Evolutionary conservation across 129 eudicot genomes (phyloP).

Genomic region (Centrapalus pauciflorus): DNA sequence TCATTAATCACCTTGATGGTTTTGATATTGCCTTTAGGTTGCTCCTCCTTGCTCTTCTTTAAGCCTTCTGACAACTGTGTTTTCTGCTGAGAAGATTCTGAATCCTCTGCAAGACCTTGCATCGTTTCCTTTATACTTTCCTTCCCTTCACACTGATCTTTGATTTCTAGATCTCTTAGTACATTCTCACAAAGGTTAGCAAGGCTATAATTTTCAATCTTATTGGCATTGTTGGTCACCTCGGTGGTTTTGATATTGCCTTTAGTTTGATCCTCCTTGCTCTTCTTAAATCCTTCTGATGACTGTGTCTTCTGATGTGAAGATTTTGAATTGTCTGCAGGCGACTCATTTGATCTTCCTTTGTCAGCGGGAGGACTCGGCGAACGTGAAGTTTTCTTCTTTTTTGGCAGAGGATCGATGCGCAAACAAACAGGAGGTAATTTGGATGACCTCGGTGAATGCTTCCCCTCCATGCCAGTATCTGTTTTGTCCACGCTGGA

Average conservation of each 20-base stretch:
- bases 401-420: slow-evolving; percentile 65
- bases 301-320: slow-evolving; percentile 2
- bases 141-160: no score
- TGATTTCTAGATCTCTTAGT: no score
- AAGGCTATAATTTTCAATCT: not conserved
- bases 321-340: slow-evolving; percentile 8
- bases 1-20: slow-evolving; percentile 20
- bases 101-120: not conserved
- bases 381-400: slow-evolving; percentile 42
- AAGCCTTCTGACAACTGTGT: not conserved
- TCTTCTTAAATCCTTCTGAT: slow-evolving; percentile 10
- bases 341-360: slow-evolving; percentile 12
- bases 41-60: slow-evolving; percentile 21
- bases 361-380: slow-evolving; percentile 68
- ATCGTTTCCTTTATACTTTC: no score
- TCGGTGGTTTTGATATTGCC: slow-evolving; percentile 11
- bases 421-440: slow-evolving; percentile 86
- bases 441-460: slow-evolving; percentile 52
- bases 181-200: slow-evolving; percentile 2
- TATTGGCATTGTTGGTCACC: slow-evolving; percentile 17
- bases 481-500: slow-evolving; percentile 21
- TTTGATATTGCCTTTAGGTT: slow-evolving; percentile 14
- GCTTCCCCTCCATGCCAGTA: not conserved
- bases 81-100: slow-evolving; percentile 11
- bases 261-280: slow-evolving; percentile 16